Base-by-base conservation (phyloP, 2,329 filamentous ascomycete genomes). In the Colletotrichum tabaci region DNA sequence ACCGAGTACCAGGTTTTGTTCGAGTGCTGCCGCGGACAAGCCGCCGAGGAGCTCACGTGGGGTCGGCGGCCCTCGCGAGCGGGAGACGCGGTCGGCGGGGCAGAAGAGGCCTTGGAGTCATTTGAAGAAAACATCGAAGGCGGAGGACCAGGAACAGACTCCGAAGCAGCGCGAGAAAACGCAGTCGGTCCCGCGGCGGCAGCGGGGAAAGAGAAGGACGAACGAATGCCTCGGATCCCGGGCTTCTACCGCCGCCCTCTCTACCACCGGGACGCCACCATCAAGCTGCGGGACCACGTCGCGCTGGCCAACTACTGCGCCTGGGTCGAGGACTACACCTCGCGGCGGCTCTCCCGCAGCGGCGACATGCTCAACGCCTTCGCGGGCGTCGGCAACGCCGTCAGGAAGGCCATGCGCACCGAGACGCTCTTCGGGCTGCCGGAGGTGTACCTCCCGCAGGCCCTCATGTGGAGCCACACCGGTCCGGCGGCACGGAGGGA, bases 261-360 rank as follows among this genome's bases (percentile, higher is more conserved):
- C 9, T 49, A 64, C 44, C 26, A 30, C 44, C 44, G n/a, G 2
- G 40, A 47, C 13, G 35, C 42, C 52, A 30, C 60, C 1, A 56
- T 68, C 66, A 49, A 50, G 44, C 52, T 68, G 5, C 42, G 52
- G 13, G 44, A 44, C 13, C 60, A 21, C 6, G 30, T 64, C 35
- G 42, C 46, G 2, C 78, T 83, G 49, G 78, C 80, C n/a, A 81
- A 83, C 73, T 83, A 83, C 77, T 79, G 81, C 2, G 80, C 80
- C 7, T 80, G 82, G 21, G 80, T 83, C 1, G 80, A 83, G 63
- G 81, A 83, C 73, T 80, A 84, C 72, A 80, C 80, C 0, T 76
- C 81, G 8, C 78, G 82, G 6, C 44, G 68, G 47, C 63, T 74
- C 21, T 73, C 63, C 10, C 53, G 46, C 15, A 21, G 44, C 8